Base-by-base conservation (phyloP, 306 rosid genomes). In the Trifolium subterraneum region DNA sequence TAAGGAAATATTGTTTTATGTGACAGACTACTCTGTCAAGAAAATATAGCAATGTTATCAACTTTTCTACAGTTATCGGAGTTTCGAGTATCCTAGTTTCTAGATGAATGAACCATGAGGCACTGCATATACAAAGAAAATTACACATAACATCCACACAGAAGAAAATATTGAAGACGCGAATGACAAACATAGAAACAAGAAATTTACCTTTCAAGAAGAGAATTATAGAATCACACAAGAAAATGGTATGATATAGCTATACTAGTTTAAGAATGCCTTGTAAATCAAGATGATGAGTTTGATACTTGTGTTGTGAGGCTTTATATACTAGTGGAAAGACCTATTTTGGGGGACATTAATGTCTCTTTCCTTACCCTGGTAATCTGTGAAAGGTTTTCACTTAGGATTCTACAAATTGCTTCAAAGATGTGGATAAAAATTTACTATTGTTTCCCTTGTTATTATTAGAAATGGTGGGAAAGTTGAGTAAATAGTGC, bases 311-410 rank as follows among this genome's bases (percentile, higher is more conserved):
- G 84, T 71, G 66, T 81, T 73, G 78, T 42, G 71, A 73, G 86
- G 82, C 84, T 82, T 72, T 94, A 83, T 92, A 94, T 90, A 92
- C 74, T 79, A 27, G 83, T 67, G 29, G 70, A 75, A 71, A 75
- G 87, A 73, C 68, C 68, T 68, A 29, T 64, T 67, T 68, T 71
- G 76, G 60, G 86, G 92, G 79, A 76, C 88, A 76, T 64, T 75
- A 73, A 54, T 85, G 85, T 76, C 85, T 55, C 79, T 70, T 73
- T 83, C 79, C 78, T 59, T 80, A 88, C 80, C 73, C 74, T 75
- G 38, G 75, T 75, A 75, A 77, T 81, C 45, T 79, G 42, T 42
- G 39, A 70, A 64, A 75, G 76, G 79, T 73, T 79, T 83, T 79
- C 31, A 47, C 44, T 64, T 29, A 39, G 25, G 86, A 85, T 81